These are phyloP conservation scores for Boletus edulis DNA, from an alignment of 768 basidiomycete genomes.

Conservation along the genomic window DNA sequence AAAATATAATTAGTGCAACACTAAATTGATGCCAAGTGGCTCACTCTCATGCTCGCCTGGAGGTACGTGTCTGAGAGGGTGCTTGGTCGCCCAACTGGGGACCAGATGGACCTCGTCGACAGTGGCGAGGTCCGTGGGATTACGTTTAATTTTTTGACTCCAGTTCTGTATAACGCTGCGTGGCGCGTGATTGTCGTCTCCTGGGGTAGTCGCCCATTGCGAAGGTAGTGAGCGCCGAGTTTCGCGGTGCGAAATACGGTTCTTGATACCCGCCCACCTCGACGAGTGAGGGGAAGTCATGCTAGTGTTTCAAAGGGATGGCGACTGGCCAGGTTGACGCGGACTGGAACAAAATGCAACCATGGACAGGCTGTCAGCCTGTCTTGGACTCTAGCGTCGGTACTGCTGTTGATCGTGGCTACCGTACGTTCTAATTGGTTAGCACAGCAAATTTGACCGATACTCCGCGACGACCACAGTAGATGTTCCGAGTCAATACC, in stretches of 20 bases:
- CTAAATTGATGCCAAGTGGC: background rate
- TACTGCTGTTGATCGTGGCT: background rate
- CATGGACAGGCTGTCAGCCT: constrained; percentile 1
- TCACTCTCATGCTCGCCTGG: constrained; percentile 28
- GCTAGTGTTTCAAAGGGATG: constrained; percentile 1
- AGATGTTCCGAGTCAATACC: constrained; percentile 9
- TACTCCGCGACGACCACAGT: background rate
- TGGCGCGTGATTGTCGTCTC: constrained; percentile 22
- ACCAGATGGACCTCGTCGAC: constrained; percentile 59
- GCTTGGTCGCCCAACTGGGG: constrained; percentile 77
- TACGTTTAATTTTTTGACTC: constrained; percentile 50
- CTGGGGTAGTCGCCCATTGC: constrained; percentile 12
- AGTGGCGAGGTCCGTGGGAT: constrained; percentile 20
- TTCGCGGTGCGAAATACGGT: constrained; percentile 48
- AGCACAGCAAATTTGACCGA: too few species aligned
- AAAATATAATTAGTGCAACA: background rate
- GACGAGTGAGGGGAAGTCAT: constrained; percentile 33
- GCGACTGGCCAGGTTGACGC: background rate
- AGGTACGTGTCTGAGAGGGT: constrained; percentile 33
- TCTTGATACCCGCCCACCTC: constrained; percentile 40
- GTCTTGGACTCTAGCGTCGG: too few species aligned
- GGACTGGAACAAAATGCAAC: constrained; percentile 7
- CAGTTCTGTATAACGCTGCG: constrained; percentile 40
- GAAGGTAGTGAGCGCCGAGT: constrained; percentile 28
- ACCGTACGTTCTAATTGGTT: too few species aligned